Evolutionary conservation across 2,329 filamentous ascomycete genomes (phyloP).

Genomic region (Elsinoe arachidis): DNA sequence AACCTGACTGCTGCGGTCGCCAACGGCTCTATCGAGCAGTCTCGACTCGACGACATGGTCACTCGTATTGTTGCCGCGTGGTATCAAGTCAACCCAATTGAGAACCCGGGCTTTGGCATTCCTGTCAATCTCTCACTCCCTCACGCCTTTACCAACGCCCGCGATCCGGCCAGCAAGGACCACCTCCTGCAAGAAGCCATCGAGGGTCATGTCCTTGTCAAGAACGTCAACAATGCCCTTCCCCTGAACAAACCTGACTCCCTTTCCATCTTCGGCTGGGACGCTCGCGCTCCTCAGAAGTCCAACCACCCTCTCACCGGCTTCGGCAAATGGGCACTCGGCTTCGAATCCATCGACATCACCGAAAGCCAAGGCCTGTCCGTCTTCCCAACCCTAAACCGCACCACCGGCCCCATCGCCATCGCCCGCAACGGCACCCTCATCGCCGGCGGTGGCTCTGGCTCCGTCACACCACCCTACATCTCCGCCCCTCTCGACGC

Average conservation of each 20-base stretch:
- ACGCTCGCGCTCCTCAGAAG: conserved; percentile 19
- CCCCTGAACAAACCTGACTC: conserved; percentile 42
- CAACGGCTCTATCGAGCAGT: conserved; percentile 25
- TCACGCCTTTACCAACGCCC: conserved; percentile 39
- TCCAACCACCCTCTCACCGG: background rate
- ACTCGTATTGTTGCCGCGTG: conserved; percentile 25
- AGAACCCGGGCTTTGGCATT: conserved; percentile 15
- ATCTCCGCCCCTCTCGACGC: conserved; percentile 23
- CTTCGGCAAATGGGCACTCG: conserved; percentile 13
- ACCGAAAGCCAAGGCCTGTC: background rate
- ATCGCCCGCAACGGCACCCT: conserved; percentile 24
- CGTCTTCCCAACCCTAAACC: background rate
- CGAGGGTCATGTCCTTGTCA: conserved; percentile 56
- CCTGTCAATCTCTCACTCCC: conserved; percentile 20
- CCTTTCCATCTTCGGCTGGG: conserved; percentile 28
- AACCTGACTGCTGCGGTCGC: conserved; percentile 24
- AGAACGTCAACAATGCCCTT: conserved; percentile 49
- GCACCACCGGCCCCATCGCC: conserved; percentile 12
- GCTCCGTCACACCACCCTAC: conserved; percentile 21
- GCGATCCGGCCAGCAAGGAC: conserved; percentile 41
- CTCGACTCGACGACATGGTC: conserved; percentile 28
- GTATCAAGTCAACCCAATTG: conserved; percentile 18
- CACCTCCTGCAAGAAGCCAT: conserved; percentile 48
- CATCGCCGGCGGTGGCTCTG: conserved; percentile 24
- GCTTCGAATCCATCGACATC: conserved; percentile 12